Conservation (phyloP, 2,329 filamentous ascomycete genomes). For the Pyricularia grisea region DNA sequence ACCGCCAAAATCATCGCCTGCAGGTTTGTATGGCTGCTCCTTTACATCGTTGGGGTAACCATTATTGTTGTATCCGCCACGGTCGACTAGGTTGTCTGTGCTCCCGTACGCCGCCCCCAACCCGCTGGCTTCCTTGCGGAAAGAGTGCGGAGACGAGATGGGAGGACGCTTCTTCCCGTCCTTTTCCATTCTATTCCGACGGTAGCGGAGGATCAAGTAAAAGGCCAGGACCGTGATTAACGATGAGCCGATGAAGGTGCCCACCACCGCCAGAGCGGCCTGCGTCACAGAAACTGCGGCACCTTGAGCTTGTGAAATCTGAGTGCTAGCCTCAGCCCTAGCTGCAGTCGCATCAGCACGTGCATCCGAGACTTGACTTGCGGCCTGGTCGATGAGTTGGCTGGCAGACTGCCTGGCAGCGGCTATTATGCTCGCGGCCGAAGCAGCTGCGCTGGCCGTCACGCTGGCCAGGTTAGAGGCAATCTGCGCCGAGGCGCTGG, state of each 20-base stretch:
- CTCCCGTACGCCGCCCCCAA: not conserved
- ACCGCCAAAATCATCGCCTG: not conserved
- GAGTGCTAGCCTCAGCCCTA: constrained; percentile 19
- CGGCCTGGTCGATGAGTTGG: constrained; percentile 13
- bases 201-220: constrained; percentile 23
- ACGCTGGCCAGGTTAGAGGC: constrained; percentile 16
- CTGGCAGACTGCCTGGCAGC: constrained; percentile 15
- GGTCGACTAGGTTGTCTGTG: constrained; percentile 6
- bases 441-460: constrained; percentile 16
- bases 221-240: constrained; percentile 27
- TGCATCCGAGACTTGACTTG: constrained; percentile 18
- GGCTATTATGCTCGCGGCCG: constrained; percentile 17
- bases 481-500: constrained; percentile 18
- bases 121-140: constrained; percentile 10
- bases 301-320: constrained; percentile 24
- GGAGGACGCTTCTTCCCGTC: constrained; percentile 7
- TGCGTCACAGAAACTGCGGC: constrained; percentile 30
- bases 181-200: constrained; percentile 13
- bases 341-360: constrained; percentile 21
- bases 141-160: constrained; percentile 14
- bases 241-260: constrained; percentile 29
- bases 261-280: constrained; percentile 30
- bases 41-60: constrained; percentile 18
- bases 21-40: constrained; percentile 10
- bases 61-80: constrained; percentile 1